Conservation (phyloP, 371 early-diverging fungal species). For the Apophysomyces elegans region DNA sequence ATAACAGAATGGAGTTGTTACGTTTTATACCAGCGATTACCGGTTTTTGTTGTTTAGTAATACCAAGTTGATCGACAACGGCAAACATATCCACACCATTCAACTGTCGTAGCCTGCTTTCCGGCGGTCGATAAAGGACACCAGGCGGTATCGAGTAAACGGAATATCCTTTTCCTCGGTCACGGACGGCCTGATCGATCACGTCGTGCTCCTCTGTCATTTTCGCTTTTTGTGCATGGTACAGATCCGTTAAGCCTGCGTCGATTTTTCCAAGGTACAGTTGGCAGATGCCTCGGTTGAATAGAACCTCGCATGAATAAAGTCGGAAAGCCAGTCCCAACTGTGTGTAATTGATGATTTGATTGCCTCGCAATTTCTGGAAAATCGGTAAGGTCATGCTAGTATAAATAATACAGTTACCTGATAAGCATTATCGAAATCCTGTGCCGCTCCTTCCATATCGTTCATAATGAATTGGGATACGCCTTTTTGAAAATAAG, state of each 20-base stretch:
- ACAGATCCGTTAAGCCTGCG: slow-evolving; percentile 77
- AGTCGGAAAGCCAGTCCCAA: slow-evolving; percentile 89
- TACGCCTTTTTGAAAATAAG: slow-evolving; percentile 91
- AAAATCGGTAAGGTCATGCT: slow-evolving; percentile 4
- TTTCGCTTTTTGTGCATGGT: slow-evolving; percentile 71
- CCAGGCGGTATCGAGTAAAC: slow-evolving; percentile 82
- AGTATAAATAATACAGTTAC: slow-evolving; percentile 26
- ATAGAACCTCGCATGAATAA: slow-evolving; percentile 85
- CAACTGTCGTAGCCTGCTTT: slow-evolving; percentile 60
- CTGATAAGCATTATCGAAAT: slow-evolving; percentile 73
- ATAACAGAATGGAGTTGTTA: slow-evolving; percentile 40
- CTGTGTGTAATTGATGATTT: slow-evolving; percentile 93
- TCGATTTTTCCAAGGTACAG: slow-evolving; percentile 76
- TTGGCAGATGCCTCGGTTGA: slow-evolving; percentile 88
- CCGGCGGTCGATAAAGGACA: slow-evolving; percentile 82
- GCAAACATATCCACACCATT: slow-evolving; percentile 40
- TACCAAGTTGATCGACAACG: slow-evolving; percentile 21
- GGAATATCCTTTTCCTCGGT: slow-evolving; percentile 73
- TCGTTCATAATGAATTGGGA: slow-evolving; percentile 70
- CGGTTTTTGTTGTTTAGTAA: slow-evolving; percentile 13
- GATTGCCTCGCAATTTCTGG: slow-evolving; percentile 85
- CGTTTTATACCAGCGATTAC: slow-evolving; percentile 15
- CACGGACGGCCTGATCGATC: slow-evolving; percentile 74
- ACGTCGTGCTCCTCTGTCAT: slow-evolving; percentile 76
- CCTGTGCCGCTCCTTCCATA: slow-evolving; percentile 70